Base-by-base conservation (phyloP, 805 yeast genomes). In the Komagataella pastoris region DNA sequence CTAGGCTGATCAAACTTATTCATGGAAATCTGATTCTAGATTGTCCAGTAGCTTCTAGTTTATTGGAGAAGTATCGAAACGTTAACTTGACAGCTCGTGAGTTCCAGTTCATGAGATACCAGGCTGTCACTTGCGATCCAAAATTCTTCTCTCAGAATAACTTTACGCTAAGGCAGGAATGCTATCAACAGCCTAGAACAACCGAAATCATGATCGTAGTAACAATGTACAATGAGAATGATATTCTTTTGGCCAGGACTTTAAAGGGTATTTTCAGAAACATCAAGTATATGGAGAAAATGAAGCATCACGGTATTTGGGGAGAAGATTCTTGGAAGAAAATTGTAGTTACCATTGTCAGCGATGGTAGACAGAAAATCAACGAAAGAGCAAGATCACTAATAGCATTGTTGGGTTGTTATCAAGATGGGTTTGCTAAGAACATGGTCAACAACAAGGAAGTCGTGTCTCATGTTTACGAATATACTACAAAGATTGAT, bases 241-340 rank as follows among this genome's bases (percentile, higher is more conserved):
- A 91, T 56, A 72, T 86, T 14, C 69, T 86, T 43, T 68, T 90
- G 50, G 97, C 90, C 2, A 72, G 91, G 59, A 90, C 97, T 3
- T 72, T 91, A 57, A 86, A 87, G 62, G 97, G 97, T 57, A 87
- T 88, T 10, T 88, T 91, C 70, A 86, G 87, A 53, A 91, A 93
- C 64, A 84, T 91, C 56, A 75, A 80, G 55, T 83, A 89, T 64
- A 73, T 93, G 61, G 76, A 81, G 50, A 76, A 85, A 54, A 73
- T 82, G 36, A 76, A 81, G 55, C 64, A 72, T 18, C 79, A 86
- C 1, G 76, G 79, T 12, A 76, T 81, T 1, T 91, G 99, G 99
- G 98, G 98, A n/a, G 80, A 80, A 47, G 95, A 88, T 53, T 81
- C 95, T 0, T 91, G 98, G 98, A 88, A 90, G 59, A 91, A 88